Base-by-base conservation (phyloP, 768 basidiomycete genomes). In the Suillus fuscotomentosus region DNA sequence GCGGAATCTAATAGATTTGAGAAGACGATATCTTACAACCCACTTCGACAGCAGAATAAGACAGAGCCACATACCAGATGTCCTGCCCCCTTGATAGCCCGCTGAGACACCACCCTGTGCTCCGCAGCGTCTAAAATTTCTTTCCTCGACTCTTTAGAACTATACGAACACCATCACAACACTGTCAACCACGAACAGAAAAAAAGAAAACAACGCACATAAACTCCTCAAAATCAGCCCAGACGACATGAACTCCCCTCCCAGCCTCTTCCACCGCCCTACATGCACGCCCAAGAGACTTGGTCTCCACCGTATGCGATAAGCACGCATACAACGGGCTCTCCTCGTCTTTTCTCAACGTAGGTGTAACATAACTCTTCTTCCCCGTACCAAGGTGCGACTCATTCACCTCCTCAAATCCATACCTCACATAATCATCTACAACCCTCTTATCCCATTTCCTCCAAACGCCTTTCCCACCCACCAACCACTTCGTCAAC, bases 161-260 rank as follows among this genome's bases (percentile, higher is more conserved):
- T 75, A 66, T 1, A 14, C 50, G 56, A 3, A 14, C 24, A 0
- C 20, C 11, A 39, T 50, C 0, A 31, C 38, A 13, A 15, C 27
- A 57, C 41, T 41, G 24, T 36, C 31, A 3, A 41, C 34, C 17
- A 42, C 10, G 17, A 5, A 22, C 3, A 34, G 11, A 10, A 24
- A 38, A 51, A 38, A 60, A 41, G 27, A n/a, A 38, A 22, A 38
- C 6, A 22, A 47, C 31, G 38, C 31, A 75, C 74, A 75, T 64
- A 50, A 77, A 75, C 36, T 75, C 75, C 27, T 73, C 72, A 1
- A 60, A 63, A 38, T 75, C 75, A 0, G 72, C 74, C 75, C 75
- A 75, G 1, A 77, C 47, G 31, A 77, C 8, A 53, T 75, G 74
- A 0, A 74, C 63, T 0, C 73, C 72, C 4, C 50, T 56, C 20